Evolutionary conservation across 2,329 filamentous ascomycete species (phyloP).

Genomic region (Colletotrichum sp.): DNA sequence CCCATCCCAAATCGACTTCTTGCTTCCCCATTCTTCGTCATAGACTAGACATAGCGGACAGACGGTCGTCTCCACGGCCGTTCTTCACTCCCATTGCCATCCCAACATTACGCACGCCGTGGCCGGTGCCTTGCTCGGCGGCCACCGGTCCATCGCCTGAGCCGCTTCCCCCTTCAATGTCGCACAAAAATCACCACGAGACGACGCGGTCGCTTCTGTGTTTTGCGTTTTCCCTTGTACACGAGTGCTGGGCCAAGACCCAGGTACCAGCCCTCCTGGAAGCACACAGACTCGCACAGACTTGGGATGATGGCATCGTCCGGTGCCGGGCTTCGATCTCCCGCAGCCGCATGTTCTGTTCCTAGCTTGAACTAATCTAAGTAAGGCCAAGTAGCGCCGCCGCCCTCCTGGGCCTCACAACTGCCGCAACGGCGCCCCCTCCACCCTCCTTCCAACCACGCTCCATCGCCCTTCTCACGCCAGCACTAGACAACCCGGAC

Average conservation of each 20-base stretch:
- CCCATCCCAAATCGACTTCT: neutral
- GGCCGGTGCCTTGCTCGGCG: neutral
- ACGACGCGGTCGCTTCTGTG: neutral
- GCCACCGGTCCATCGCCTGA: neutral
- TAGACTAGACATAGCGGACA: neutral
- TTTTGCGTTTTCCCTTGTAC: neutral
- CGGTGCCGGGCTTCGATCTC: neutral
- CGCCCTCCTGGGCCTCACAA: neutral
- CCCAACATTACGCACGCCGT: neutral
- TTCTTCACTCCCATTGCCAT: neutral
- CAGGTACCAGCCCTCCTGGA: neutral
- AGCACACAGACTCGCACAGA: neutral
- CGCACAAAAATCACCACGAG: neutral
- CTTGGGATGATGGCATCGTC: neutral
- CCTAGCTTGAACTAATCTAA: neutral
- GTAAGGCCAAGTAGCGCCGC: neutral
- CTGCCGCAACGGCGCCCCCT: neutral
- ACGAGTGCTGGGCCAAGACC: neutral
- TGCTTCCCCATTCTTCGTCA: neutral
- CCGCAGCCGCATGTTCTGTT: constrained; percentile 3
- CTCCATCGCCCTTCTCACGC: neutral
- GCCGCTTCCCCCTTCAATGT: neutral
- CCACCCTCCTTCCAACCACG: neutral
- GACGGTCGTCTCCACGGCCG: neutral
- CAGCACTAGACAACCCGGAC: neutral